Conservation (phyloP, 1,139 yeast species). For the Yamadazyma oceani region DNA sequence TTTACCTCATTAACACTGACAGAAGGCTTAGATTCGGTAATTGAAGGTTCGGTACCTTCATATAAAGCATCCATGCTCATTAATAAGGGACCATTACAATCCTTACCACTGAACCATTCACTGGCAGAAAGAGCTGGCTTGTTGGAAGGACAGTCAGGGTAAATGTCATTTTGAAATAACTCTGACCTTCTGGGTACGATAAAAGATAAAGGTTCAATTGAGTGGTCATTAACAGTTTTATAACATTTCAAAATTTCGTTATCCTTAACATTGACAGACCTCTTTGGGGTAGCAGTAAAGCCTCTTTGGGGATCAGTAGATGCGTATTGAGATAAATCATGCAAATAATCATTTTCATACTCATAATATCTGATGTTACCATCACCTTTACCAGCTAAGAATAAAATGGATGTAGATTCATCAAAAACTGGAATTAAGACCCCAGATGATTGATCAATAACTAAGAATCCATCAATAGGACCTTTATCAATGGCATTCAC, state of each 20-base stretch:
- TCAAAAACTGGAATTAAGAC: constrained; percentile 90
- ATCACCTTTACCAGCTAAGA: constrained; percentile 96
- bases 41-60: constrained; percentile 64
- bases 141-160: constrained; percentile 84
- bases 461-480: constrained; percentile 83
- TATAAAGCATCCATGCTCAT: constrained; percentile 73
- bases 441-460: constrained; percentile 89
- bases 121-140: constrained; percentile 75
- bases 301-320: constrained; percentile 97
- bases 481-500: constrained; percentile 70
- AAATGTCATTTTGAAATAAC: constrained; percentile 87
- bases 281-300: constrained; percentile 84
- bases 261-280: constrained; percentile 72
- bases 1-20: constrained; percentile 27
- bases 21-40: constrained; percentile 36
- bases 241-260: constrained; percentile 81
- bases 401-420: constrained; percentile 73
- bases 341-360: constrained; percentile 76
- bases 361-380: constrained; percentile 95
- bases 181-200: constrained; percentile 93
- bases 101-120: constrained; percentile 80
- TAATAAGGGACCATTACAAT: constrained; percentile 78
- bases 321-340: constrained; percentile 79
- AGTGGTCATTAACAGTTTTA: constrained; percentile 80
- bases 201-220: constrained; percentile 87